phyloP scores from a whole-genome alignment of 176 grass and related monocot species.

The Elymus sibiricus region DNA sequence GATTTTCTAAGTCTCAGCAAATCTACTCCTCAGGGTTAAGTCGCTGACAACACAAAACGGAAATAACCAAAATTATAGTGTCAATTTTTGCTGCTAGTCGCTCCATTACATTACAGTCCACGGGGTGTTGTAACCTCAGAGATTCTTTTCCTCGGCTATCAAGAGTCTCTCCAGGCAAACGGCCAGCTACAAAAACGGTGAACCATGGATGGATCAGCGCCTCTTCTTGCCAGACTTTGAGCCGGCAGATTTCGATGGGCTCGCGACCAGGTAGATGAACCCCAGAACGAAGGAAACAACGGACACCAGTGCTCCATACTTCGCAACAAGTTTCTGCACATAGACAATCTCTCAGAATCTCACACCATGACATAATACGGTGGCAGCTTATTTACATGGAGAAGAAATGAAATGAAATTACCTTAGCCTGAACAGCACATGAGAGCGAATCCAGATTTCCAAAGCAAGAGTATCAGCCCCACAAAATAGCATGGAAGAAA shows the following conservation, averaged over 20 bases:
- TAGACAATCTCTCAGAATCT: constrained; percentile 3
- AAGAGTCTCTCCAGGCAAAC: not conserved
- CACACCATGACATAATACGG: not conserved
- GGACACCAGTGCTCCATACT: constrained; percentile 72
- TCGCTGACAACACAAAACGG: not conserved
- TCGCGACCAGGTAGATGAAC: constrained; percentile 76
- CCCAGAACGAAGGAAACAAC: constrained; percentile 57
- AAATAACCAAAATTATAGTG: constrained; percentile 31
- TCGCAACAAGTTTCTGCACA: constrained; percentile 61
- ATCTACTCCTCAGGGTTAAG: constrained; percentile 5
- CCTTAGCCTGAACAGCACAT: constrained; percentile 66
- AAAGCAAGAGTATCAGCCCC: not conserved
- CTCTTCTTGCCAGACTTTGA: constrained; percentile 80
- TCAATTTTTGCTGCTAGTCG: constrained; percentile 4
- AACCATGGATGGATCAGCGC: constrained; percentile 41
- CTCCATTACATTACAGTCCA: constrained; percentile 22
- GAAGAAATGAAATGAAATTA: constrained; percentile 25
- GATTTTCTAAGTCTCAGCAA: not conserved
- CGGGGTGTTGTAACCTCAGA: not conserved
- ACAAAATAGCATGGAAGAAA: constrained; percentile 18
- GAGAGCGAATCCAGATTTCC: not conserved
- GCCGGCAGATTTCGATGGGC: constrained; percentile 56
- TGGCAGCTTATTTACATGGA: not conserved
- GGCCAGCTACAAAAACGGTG: not conserved
- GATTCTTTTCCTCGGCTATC: not conserved